Conservation (phyloP, 352 stramenopile species). For the Pythium insidiosum region DNA sequence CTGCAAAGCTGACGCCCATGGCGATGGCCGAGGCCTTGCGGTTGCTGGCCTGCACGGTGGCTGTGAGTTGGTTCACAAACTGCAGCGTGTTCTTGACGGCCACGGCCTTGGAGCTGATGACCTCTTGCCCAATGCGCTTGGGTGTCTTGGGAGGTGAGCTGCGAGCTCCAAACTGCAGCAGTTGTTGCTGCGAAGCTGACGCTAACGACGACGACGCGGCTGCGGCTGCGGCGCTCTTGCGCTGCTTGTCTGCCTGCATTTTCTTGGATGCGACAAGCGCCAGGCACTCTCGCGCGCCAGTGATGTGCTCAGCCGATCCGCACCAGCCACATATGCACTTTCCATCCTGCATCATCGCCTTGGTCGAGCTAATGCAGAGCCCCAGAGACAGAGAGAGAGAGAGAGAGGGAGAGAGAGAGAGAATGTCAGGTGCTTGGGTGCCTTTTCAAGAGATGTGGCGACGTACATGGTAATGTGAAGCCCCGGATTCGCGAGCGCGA, state of each 20-base stretch:
- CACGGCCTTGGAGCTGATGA: slow-evolving; percentile 25
- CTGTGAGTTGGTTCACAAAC: slow-evolving; percentile 24
- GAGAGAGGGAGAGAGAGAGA: no score
- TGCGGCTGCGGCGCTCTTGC: slow-evolving; percentile 6
- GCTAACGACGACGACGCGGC: no score
- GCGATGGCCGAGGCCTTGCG: slow-evolving; percentile 10
- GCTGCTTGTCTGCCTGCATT: slow-evolving; percentile 42
- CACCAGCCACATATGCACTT: slow-evolving; percentile 78
- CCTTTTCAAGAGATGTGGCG: no score
- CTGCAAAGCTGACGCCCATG: neutral
- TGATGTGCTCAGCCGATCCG: slow-evolving; percentile 63
- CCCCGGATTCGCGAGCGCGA: slow-evolving; percentile 57
- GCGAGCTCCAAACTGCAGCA: no score
- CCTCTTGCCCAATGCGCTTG: neutral
- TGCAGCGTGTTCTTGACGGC: slow-evolving; percentile 39
- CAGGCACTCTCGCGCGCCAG: slow-evolving; percentile 36
- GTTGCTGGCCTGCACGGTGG: slow-evolving; percentile 4
- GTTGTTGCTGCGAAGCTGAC: no score
- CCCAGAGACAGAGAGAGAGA: no score
- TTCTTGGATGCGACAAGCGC: slow-evolving; percentile 42
- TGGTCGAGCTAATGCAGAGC: slow-evolving; percentile 65
- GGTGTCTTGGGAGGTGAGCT: slow-evolving; percentile 10
- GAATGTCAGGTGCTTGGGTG: no score
- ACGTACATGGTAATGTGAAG: slow-evolving; percentile 68
- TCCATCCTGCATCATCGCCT: slow-evolving; percentile 81